A percentile compares a stretch with the other conserved stretches of the same genome.
These are phyloP conservation scores for Candida caryicola DNA, from an alignment of 805 yeast species.

Conservation along the genomic window DNA sequence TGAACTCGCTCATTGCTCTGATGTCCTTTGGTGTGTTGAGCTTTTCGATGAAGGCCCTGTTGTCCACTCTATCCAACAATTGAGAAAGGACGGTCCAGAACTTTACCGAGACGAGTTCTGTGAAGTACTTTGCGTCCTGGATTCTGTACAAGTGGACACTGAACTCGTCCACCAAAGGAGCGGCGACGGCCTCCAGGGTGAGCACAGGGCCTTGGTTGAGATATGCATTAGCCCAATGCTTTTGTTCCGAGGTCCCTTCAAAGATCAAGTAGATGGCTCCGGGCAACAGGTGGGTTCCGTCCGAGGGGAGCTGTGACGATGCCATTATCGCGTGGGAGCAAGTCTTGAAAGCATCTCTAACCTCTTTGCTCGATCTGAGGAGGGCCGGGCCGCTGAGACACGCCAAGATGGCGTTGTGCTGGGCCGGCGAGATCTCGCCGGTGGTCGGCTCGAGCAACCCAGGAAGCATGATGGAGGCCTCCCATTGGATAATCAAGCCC, in stretches of 20 bases:
- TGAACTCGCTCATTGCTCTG: conserved; percentile 25
- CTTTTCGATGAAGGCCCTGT: conserved; percentile 29
- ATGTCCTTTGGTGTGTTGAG: conserved; percentile 30
- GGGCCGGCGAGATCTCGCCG: neutral
- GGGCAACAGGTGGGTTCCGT: conserved; percentile 26
- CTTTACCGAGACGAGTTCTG: conserved; percentile 33
- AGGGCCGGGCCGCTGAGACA: conserved; percentile 9
- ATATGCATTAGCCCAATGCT: conserved; percentile 45
- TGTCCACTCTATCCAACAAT: conserved; percentile 33
- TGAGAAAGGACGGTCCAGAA: conserved; percentile 49
- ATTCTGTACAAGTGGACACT: conserved; percentile 48
- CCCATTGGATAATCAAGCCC: conserved; percentile 36
- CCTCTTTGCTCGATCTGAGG: conserved; percentile 3
- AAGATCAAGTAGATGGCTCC: conserved; percentile 54
- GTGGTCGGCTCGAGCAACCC: conserved; percentile 1
- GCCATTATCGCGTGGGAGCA: neutral
- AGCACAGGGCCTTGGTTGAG: conserved; percentile 3
- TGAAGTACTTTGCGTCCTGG: conserved; percentile 52
- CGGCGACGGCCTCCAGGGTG: conserved; percentile 5
- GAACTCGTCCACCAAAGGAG: conserved; percentile 53
- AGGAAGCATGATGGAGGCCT: conserved; percentile 13
- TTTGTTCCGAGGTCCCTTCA: conserved; percentile 48
- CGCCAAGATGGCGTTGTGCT: neutral
- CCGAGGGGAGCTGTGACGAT: neutral
- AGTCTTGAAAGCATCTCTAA: conserved; percentile 6